Conservation (phyloP, 768 basidiomycete species). For the Mycena kentingensis region DNA sequence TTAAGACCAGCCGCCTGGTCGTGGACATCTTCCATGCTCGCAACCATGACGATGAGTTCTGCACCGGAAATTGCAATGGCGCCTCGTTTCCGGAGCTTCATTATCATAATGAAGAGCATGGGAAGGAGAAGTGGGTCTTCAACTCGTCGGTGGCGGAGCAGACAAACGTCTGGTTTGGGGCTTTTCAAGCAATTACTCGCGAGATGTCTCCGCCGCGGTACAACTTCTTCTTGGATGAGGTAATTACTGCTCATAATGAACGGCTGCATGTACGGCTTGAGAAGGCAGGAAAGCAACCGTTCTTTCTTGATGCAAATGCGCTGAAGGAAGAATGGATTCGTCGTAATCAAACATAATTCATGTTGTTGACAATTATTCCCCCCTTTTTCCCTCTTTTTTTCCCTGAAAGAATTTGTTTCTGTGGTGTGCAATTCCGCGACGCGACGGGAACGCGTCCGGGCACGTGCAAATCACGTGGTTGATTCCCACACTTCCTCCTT, state of each 20-base stretch:
- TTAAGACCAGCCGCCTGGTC: conserved; percentile 16
- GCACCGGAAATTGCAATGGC: not conserved
- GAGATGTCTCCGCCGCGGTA: conserved; percentile 27
- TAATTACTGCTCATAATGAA: not conserved
- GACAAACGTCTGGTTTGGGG: conserved; percentile 37
- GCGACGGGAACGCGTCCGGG: no score
- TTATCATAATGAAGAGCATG: not conserved
- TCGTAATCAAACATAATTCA: no score
- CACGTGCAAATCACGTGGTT: no score
- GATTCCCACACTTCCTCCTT: no score
- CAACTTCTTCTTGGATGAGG: not conserved
- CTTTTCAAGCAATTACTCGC: conserved; percentile 30
- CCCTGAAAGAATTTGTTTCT: no score
- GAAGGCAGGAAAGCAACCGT: not conserved
- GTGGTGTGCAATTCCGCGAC: no score
- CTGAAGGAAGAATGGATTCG: no score
- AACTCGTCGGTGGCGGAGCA: conserved; percentile 38
- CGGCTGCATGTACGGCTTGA: not conserved
- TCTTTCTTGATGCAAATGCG: not conserved
- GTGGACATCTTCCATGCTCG: conserved; percentile 26
- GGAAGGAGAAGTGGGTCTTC: conserved; percentile 29
- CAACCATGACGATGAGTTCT: not conserved
- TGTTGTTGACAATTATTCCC: no score
- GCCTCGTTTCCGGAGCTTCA: not conserved
- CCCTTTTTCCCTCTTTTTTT: no score